Evolutionary conservation across 805 yeast species (phyloP).

Genomic region (Kregervanrija pseudodelftensis): DNA sequence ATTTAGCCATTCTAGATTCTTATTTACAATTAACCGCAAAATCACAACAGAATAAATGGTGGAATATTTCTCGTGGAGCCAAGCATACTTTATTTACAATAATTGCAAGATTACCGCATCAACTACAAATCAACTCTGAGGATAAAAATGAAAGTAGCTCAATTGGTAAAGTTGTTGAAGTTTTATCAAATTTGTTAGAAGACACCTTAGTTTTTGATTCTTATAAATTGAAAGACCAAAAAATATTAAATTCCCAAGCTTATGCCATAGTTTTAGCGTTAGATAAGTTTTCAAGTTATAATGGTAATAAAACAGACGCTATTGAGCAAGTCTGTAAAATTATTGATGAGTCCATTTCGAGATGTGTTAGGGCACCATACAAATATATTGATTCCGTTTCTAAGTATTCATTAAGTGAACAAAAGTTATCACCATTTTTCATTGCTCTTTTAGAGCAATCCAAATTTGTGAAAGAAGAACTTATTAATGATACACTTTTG

Average conservation of each 20-base stretch:
- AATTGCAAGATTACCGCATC: constrained; percentile 43
- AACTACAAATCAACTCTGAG: constrained; percentile 13
- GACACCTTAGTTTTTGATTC: constrained; percentile 49
- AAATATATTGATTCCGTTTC: constrained; percentile 64
- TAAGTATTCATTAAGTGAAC: constrained; percentile 1
- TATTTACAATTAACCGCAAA: constrained; percentile 55
- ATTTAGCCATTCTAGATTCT: constrained; percentile 50
- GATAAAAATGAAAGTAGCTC: constrained; percentile 13
- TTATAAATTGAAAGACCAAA: constrained; percentile 17
- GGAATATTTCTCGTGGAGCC: constrained; percentile 44
- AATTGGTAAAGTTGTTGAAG: constrained; percentile 35
- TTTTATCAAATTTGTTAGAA: constrained; percentile 41
- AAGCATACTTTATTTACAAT: constrained; percentile 61
- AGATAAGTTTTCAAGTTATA: constrained; percentile 11
- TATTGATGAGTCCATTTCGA: constrained; percentile 68
- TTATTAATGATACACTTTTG: constrained; percentile 15
- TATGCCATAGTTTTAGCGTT: constrained; percentile 48
- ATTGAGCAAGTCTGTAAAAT: constrained; percentile 46
- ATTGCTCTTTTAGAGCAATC: constrained; percentile 65
- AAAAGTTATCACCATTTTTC: constrained; percentile 43
- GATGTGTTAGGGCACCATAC: constrained; percentile 71
- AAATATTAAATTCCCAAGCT: constrained; percentile 45
- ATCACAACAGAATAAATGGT: constrained; percentile 57
- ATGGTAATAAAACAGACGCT: constrained; percentile 7
- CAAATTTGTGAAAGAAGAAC: constrained; percentile 37